Evolutionary conservation across 495 filamentous ascomycete species (phyloP).

Genomic region (Aspergillus ostianus): DNA sequence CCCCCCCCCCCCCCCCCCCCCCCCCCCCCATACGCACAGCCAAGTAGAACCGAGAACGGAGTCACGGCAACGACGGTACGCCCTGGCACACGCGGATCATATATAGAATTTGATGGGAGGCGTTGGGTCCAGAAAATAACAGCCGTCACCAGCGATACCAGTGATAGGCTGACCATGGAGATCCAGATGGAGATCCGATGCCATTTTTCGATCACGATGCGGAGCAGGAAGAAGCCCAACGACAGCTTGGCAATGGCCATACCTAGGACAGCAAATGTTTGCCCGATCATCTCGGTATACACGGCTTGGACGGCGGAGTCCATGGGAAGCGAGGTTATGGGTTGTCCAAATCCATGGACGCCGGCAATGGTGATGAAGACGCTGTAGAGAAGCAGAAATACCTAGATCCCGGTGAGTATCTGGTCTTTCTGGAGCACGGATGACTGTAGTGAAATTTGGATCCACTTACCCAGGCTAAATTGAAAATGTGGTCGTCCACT

Average conservation of each 20-base stretch:
- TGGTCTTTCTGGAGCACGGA: neutral
- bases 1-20: no score
- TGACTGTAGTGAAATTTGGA: neutral
- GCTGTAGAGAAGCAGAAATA: conserved; percentile 22
- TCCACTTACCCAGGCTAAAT: conserved; percentile 15
- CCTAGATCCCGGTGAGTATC: conserved; percentile 6
- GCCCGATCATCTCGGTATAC: conserved; percentile 21
- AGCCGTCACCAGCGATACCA: conserved; percentile 18
- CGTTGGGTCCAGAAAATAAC: conserved; percentile 21
- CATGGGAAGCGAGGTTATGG: conserved; percentile 10
- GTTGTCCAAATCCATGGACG: conserved; percentile 19
- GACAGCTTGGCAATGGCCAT: conserved; percentile 28
- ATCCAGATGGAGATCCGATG: conserved; percentile 25
- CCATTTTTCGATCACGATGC: conserved; percentile 23
- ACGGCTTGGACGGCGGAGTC: conserved; percentile 21
- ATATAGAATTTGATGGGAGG: conserved; percentile 15
- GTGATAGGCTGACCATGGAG: conserved; percentile 17
- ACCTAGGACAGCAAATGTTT: conserved; percentile 22
- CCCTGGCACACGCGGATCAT: conserved; percentile 20
- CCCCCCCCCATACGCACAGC: no score
- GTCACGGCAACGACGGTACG: conserved; percentile 14
- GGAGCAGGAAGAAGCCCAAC: conserved; percentile 21
- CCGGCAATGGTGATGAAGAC: conserved; percentile 20
- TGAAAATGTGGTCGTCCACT: conserved; percentile 20
- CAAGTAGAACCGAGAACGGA: conserved; percentile 19